Evolutionary conservation across 176 grass and related monocot species (phyloP), one percentile per base, ranked within the genome.

Genomic region (Oryza officinalis): DNA sequence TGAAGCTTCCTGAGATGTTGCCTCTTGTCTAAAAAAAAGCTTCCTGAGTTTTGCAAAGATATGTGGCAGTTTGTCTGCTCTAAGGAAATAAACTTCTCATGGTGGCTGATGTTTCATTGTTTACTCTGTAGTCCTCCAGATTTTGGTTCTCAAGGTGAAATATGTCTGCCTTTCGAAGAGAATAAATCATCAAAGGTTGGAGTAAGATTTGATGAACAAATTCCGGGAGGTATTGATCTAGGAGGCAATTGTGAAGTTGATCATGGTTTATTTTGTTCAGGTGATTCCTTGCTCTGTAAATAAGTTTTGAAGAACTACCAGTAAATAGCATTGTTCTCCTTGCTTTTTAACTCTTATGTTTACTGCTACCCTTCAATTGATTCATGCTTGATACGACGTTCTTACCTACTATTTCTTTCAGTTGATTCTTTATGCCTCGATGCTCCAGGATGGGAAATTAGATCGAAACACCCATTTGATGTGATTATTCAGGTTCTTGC

Each of bases 181-280:
- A 98, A 98, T 70, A 92, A 85, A 73, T 90, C 81, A 59, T 95
- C 96, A 1, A 98, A 98, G 89, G 75, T 98, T 83, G 96, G 96
- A 65, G 93, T 98, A 52, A 91, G 93, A 86, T 98, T 98, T 77
- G 93, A 98, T 73, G 88, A 95, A 47, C 85, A 93, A 87, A 88
- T 98, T 82, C 85, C 70, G 22, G 96, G 94, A 79, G 93, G 93
- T 80, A 92, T 87, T 80, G 91, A 98, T 93, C 91, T 98, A 85
- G 96, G 96, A 74, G 96, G 96, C 77, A 80, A 87, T 81, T 98
- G 96, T 74, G 96, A 98, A 89, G 85, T 94, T 92, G 80, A 92
- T 83, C 96, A 95, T 87, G 96, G 96, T 69, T 90, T 98, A 67
- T 98, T 98, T 86, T 98, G 96, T 81, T 63, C 96, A 78, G 93